These are phyloP conservation scores for Fulvia fulva DNA, from an alignment of 2,329 filamentous ascomycete species.

Conservation along the genomic window DNA sequence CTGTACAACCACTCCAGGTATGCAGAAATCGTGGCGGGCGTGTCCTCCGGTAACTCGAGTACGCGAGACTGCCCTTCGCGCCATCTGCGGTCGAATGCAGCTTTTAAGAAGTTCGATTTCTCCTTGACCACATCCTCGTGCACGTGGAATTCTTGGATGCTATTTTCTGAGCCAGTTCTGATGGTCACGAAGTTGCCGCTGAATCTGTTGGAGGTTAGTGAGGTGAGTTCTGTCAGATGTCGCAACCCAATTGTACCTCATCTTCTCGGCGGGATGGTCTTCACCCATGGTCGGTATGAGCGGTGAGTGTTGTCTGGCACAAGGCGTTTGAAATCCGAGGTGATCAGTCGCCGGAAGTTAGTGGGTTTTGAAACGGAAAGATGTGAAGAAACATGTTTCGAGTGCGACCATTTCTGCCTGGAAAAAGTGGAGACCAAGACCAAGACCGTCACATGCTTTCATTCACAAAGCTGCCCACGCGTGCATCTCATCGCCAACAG, in stretches of 20 bases:
- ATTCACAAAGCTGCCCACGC: no score
- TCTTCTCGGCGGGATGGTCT: neutral
- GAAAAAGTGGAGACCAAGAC: no score
- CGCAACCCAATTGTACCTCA: no score
- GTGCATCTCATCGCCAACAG: neutral
- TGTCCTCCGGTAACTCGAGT: slow-evolving; percentile 1
- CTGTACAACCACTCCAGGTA: slow-evolving; percentile 4
- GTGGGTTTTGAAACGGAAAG: no score
- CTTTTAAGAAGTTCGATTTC: slow-evolving; percentile 1
- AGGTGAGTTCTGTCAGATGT: no score
- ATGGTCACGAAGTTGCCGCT: slow-evolving; percentile 1
- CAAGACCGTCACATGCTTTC: no score
- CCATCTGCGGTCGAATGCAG: slow-evolving; percentile 2
- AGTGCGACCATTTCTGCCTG: no score
- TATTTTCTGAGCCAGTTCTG: neutral
- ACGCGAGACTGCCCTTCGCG: slow-evolving; percentile 3
- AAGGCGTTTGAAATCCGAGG: no score
- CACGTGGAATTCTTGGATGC: neutral
- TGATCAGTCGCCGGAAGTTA: no score
- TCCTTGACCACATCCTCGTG: slow-evolving; percentile 2
- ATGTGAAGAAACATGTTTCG: no score
- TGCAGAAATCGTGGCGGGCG: neutral
- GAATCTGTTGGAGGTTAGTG: neutral
- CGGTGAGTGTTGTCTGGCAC: no score
- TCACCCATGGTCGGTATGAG: neutral